Percentiles rank a stretch among this genome's conserved stretches.
Conservation (phyloP, 306 rosid species). For the Inga laurina region DNA sequence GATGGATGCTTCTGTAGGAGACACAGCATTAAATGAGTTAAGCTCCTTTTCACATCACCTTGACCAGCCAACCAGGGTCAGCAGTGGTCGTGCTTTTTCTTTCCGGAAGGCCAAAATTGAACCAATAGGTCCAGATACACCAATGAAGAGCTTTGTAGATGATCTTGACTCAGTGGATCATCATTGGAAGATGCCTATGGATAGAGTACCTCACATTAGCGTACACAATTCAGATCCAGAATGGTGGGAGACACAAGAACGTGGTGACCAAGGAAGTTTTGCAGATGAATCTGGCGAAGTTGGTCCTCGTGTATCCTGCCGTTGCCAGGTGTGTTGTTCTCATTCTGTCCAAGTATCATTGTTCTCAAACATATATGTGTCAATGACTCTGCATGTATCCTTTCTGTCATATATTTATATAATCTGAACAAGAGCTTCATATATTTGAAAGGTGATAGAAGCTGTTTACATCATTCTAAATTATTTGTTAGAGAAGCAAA, state of each 20-base stretch:
- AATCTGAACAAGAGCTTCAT: slow-evolving; percentile 16
- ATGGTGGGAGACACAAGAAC: slow-evolving; percentile 99
- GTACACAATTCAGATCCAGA: slow-evolving; percentile 42
- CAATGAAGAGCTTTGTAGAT: slow-evolving; percentile 90
- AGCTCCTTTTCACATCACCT: slow-evolving; percentile 29
- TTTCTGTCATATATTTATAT: slow-evolving; percentile 4
- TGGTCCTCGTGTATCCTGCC: slow-evolving; percentile 93
- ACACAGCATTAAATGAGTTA: slow-evolving; percentile 38
- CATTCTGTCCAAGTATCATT: not conserved
- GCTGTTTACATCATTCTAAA: slow-evolving; percentile 14
- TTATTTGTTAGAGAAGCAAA: slow-evolving; percentile 13
- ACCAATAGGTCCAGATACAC: slow-evolving; percentile 67
- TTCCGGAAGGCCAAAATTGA: slow-evolving; percentile 53
- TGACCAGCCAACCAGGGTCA: slow-evolving; percentile 40
- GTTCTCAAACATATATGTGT: slow-evolving; percentile 14
- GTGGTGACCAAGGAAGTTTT: slow-evolving; percentile 75
- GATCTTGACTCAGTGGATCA: slow-evolving; percentile 53
- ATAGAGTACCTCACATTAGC: slow-evolving; percentile 23
- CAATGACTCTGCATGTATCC: slow-evolving; percentile 2
- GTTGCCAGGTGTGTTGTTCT: slow-evolving; percentile 73
- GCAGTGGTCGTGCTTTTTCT: slow-evolving; percentile 43
- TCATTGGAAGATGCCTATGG: slow-evolving; percentile 49
- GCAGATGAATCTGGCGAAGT: slow-evolving; percentile 86
- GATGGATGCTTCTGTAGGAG: slow-evolving; percentile 48
- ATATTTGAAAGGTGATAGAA: slow-evolving; percentile 15